Percentiles rank a stretch among this genome's conserved stretches.
Conservation (phyloP, 2,329 filamentous ascomycete genomes). For the Phialophora verrucosa region DNA sequence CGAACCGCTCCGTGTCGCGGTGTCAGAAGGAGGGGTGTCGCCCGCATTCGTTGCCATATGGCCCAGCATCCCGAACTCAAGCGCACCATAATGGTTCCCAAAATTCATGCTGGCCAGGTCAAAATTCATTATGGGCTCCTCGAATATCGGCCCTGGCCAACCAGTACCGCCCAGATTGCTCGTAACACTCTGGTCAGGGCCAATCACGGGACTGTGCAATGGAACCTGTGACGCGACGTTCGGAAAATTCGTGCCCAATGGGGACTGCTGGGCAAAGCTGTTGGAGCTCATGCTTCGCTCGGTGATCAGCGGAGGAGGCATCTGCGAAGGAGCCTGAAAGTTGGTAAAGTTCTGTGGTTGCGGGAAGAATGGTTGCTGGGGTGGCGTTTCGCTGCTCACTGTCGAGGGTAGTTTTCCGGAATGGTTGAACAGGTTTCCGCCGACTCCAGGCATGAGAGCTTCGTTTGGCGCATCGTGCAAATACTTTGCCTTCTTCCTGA, state of each 20-base stretch:
- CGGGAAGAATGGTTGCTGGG: constrained; percentile 51
- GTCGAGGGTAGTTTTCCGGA: constrained; percentile 46
- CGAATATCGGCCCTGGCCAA: constrained; percentile 71
- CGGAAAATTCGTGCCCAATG: constrained; percentile 73
- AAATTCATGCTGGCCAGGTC: constrained; percentile 94
- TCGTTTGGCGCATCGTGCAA: constrained; percentile 93
- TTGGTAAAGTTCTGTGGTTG: constrained; percentile 40
- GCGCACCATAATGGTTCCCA: constrained; percentile 91
- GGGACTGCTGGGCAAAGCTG: constrained; percentile 72
- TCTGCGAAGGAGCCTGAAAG: constrained; percentile 51
- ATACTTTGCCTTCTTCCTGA: constrained; percentile 98
- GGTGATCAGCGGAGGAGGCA: constrained; percentile 53
- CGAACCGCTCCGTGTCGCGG: constrained; percentile 53
- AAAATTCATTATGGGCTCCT: constrained; percentile 94
- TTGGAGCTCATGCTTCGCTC: constrained; percentile 51
- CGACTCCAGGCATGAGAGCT: constrained; percentile 83
- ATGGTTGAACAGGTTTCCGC: constrained; percentile 65
- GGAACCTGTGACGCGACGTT: constrained; percentile 53
- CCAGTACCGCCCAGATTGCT: constrained; percentile 27
- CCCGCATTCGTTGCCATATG: constrained; percentile 92
- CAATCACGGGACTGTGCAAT: constrained; percentile 48
- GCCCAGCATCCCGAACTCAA: constrained; percentile 94
- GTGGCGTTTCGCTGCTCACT: constrained; percentile 41
- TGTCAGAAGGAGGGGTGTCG: constrained; percentile 76
- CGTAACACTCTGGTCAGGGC: constrained; percentile 47